Conservation (phyloP, 2,329 filamentous ascomycete species). For the Taxawa tesnikishii region DNA sequence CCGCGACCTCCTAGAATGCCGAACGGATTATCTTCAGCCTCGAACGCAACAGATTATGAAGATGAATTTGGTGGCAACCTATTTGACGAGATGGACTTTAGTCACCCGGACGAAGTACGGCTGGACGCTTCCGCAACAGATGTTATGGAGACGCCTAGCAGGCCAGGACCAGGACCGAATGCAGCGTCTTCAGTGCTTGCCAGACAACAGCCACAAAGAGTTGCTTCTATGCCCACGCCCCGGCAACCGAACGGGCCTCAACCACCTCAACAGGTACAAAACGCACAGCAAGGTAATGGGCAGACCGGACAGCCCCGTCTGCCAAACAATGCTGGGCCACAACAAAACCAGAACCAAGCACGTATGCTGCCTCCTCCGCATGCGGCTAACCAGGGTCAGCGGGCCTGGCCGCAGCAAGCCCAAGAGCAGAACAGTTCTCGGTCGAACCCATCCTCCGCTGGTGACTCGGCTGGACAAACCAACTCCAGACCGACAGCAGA, state of each 20-base stretch:
- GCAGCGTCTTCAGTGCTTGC: conserved; percentile 12
- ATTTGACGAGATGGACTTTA: conserved; percentile 44
- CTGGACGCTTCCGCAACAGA: conserved; percentile 28
- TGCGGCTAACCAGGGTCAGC: conserved; percentile 5
- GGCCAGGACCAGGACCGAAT: conserved; percentile 7
- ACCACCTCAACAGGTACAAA: conserved; percentile 12
- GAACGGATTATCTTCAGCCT: conserved; percentile 21
- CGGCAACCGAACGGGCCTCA: conserved; percentile 15
- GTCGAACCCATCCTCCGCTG: conserved; percentile 19
- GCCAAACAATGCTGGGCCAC: conserved; percentile 14
- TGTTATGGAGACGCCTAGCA: conserved; percentile 11
- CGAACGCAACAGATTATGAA: conserved; percentile 31
- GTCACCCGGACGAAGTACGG: conserved; percentile 65
- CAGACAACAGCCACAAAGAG: conserved; percentile 10
- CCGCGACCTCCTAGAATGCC: conserved; percentile 11
- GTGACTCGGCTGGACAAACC: conserved; percentile 6
- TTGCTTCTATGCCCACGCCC: conserved; percentile 19
- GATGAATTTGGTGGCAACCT: conserved; percentile 44
- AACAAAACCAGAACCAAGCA: conserved; percentile 15
- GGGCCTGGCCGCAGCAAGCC: neutral
- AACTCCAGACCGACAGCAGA: conserved; percentile 15
- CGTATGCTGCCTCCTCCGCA: conserved; percentile 7
- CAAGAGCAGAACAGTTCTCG: conserved; percentile 12
- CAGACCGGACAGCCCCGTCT: conserved; percentile 14
- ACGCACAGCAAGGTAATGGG: conserved; percentile 8